phyloP scores from a whole-genome alignment of 78 protist genomes.

The Polysphondylium violaceum region DNA sequence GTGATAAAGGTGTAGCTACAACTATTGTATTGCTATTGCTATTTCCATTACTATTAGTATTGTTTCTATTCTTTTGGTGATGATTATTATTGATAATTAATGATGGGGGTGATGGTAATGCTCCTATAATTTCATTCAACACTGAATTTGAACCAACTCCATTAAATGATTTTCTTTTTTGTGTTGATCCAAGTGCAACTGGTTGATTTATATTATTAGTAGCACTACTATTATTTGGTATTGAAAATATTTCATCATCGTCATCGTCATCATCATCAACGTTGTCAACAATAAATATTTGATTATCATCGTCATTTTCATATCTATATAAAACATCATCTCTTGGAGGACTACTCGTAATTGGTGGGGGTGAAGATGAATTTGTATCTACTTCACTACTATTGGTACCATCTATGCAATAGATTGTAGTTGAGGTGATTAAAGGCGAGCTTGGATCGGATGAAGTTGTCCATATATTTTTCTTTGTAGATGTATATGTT shows the following conservation, averaged over 20 bases:
- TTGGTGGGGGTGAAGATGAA: too few relatives aligned
- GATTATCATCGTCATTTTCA: too few relatives aligned
- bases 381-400: too few relatives aligned
- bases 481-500: too few relatives aligned
- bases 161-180: constrained; percentile 3
- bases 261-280: not conserved
- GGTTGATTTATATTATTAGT: not conserved
- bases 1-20: not conserved
- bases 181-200: not conserved
- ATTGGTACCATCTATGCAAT: too few relatives aligned
- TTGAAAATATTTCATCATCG: not conserved
- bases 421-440: too few relatives aligned
- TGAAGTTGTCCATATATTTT: too few relatives aligned
- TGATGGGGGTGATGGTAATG: constrained; percentile 74
- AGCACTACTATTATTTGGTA: constrained; percentile 19
- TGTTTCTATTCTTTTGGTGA: not conserved
- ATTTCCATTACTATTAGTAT: not conserved
- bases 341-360: too few relatives aligned
- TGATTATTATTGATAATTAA: not conserved
- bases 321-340: too few relatives aligned
- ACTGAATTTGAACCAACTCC: not conserved
- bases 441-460: too few relatives aligned
- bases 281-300: too few relatives aligned
- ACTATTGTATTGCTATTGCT: not conserved
- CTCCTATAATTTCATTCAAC: constrained; percentile 58